Conservation (phyloP, 1,284 basidiomycete species). For the Tilletia indica region DNA sequence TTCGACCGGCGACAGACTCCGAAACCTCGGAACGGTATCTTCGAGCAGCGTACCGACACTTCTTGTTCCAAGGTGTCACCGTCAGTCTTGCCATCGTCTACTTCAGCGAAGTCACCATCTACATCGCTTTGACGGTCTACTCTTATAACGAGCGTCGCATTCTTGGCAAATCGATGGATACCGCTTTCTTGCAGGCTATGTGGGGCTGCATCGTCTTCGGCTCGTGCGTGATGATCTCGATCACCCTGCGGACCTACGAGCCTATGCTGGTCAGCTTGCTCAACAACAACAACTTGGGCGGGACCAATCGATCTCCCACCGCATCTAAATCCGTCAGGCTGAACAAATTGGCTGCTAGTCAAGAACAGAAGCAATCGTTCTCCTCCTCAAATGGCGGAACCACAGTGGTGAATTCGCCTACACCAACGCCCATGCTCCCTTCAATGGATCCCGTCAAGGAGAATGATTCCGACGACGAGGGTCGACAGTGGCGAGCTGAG, state of each 20-base stretch:
- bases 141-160: neutral
- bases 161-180: neutral
- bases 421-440: neutral
- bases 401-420: neutral
- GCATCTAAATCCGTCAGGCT: neutral
- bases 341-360: neutral
- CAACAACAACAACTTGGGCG: neutral
- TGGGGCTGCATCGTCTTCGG: neutral
- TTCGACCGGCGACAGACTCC: slow-evolving; percentile 3
- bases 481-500: neutral
- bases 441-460: neutral
- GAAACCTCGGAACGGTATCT: slow-evolving; percentile 3
- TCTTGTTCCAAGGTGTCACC: slow-evolving; percentile 6
- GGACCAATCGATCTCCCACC: neutral
- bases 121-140: neutral
- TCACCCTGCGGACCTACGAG: slow-evolving; percentile 11
- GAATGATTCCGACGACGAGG: neutral
- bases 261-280: slow-evolving; percentile 5
- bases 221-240: neutral
- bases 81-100: slow-evolving; percentile 4
- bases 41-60: slow-evolving; percentile 1
- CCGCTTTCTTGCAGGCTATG: slow-evolving; percentile 8
- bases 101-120: slow-evolving; percentile 8
- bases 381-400: slow-evolving; percentile 5
- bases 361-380: neutral